Evolutionary conservation across 768 basidiomycete genomes (phyloP).

Genomic region (Lentinula boryana): DNA sequence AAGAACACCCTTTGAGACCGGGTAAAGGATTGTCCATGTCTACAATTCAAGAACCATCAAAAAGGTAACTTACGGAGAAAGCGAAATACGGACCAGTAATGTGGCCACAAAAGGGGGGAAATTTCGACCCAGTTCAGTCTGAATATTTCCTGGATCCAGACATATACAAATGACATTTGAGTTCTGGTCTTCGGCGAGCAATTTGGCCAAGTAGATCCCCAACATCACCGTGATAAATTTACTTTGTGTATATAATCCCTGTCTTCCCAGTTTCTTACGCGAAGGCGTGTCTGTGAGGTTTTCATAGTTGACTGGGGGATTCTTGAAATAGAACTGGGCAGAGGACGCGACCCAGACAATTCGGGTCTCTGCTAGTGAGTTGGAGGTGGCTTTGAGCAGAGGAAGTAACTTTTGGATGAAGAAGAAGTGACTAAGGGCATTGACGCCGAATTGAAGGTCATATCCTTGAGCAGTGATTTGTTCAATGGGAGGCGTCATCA

Average conservation of each 20-base stretch:
- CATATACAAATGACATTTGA: constrained; percentile 34
- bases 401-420: constrained; percentile 24
- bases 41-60: neutral
- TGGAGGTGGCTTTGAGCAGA: constrained; percentile 16
- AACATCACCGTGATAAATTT: constrained; percentile 28
- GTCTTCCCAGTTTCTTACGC: constrained; percentile 13
- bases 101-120: neutral
- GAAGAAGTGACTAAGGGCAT: constrained; percentile 20
- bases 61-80: neutral
- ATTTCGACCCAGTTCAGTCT: constrained; percentile 20
- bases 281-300: constrained; percentile 17
- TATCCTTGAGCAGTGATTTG: constrained; percentile 17
- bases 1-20: neutral
- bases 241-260: constrained; percentile 14
- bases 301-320: constrained; percentile 18
- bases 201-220: constrained; percentile 36
- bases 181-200: constrained; percentile 27
- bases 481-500: constrained; percentile 24
- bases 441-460: constrained; percentile 19
- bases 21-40: neutral
- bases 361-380: constrained; percentile 17
- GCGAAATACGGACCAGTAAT: neutral
- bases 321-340: constrained; percentile 8
- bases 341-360: constrained; percentile 25
- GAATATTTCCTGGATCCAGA: constrained; percentile 34